Conservation (phyloP, 164 flowering plant species). For the Vitis labrusca region DNA sequence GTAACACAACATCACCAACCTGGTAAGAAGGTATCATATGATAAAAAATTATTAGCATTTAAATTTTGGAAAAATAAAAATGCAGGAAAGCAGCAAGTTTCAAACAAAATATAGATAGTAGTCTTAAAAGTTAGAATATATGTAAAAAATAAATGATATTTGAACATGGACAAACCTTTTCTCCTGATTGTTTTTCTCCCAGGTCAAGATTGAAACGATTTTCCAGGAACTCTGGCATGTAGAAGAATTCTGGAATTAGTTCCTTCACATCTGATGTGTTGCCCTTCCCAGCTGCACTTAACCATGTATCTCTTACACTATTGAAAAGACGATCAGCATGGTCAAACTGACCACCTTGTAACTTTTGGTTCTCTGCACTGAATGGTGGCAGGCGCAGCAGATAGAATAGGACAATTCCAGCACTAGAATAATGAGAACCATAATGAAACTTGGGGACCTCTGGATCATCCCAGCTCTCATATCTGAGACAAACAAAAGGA, state of each 20-base stretch:
- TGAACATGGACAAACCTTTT: constrained; percentile 59
- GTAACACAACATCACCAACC: constrained; percentile 92
- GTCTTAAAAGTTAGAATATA: too few species aligned
- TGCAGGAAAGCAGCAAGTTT: background rate
- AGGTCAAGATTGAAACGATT: constrained; percentile 83
- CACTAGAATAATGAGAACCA: constrained; percentile 99
- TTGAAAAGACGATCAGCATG: constrained; percentile 99
- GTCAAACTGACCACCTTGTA: constrained; percentile 99
- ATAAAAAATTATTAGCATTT: background rate
- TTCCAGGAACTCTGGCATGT: constrained; percentile 95
- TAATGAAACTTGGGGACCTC: constrained; percentile 99
- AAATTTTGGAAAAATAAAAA: background rate
- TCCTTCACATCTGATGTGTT: constrained; percentile 99
- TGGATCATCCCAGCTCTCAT: constrained; percentile 99
- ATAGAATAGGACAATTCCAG: constrained; percentile 98
- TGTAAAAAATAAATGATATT: background rate
- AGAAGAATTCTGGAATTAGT: constrained; percentile 95
- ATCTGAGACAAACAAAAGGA: constrained; percentile 42
- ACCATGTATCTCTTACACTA: constrained; percentile 90
- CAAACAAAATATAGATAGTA: background rate
- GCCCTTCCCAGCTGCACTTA: constrained; percentile 96
- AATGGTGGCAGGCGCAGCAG: constrained; percentile 95
- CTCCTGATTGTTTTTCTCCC: constrained; percentile 99
- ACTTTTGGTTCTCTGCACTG: constrained; percentile 91
- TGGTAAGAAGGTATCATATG: constrained; percentile 18